Base-by-base conservation (phyloP, 2,329 filamentous ascomycete species). In the Geoglossum cookeanum region DNA sequence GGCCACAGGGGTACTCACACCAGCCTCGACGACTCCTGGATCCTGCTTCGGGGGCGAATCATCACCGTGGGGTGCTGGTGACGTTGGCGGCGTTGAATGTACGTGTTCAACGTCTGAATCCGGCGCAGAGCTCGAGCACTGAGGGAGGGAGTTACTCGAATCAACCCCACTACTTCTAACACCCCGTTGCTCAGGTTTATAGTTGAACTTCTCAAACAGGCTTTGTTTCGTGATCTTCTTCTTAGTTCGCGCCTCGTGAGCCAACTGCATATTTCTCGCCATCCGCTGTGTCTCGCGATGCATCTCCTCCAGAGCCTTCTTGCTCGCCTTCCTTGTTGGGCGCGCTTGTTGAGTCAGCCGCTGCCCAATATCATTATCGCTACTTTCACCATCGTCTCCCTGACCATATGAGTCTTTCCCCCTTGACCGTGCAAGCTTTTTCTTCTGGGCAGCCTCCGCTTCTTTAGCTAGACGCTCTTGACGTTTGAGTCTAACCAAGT, bases 241-340 rank as follows among this genome's bases (percentile, higher is more conserved):
- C 69, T 85, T 90, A 1, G 88, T 94, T 71, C 84, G 87, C 29
- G 87, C 85, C 66, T 95, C 83, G 68, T 97, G 90, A 1, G 86
- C 81, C 54, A 98, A 77, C 68, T 97, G 91, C 79, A 95, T 86
- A 66, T 85, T 94, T 62, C 92, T 79, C 62, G 80, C 84, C 72
- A 98, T 80, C 33, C 92, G 81, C 71, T 98, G 92, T 0, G 91
- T 96, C 70, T 98, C 92, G 58, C 88, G 80, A 64, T 85, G 85
- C 84, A 98, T 96, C 63, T 97, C 91, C 66, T 96, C 87, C 47
- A 96, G 68, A 0, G 92, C 92, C 70, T 89, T 96, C 72, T 91
- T 97, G 72, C 90, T 91, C 0, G 92, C 90, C 67, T 92, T 94
- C 11, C 92, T 80, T 8, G 79, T 77, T 4, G 88, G 83, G 3